Percentiles rank a stretch among this genome's conserved stretches.
These are phyloP conservation scores for Coemansia sp. DNA, from an alignment of 192 early-diverging fungal genomes.

Conservation along the genomic window DNA sequence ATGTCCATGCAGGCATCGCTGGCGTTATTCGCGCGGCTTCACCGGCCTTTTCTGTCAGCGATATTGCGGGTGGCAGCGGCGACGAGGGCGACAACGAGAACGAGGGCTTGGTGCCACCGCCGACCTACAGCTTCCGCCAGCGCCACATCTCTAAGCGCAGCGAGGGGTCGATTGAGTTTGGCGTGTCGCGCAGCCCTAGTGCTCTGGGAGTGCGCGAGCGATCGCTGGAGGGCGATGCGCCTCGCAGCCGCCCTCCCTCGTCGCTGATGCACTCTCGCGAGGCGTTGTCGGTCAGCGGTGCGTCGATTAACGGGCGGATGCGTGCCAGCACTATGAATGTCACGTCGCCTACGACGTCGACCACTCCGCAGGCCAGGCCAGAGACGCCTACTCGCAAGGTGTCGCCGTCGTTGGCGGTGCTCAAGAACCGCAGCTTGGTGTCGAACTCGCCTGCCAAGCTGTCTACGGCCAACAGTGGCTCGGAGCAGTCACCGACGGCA, in stretches of 20 bases:
- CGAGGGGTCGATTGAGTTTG: conserved; percentile 32
- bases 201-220: conserved; percentile 21
- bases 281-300: conserved; percentile 21
- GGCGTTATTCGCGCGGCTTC: conserved; percentile 33
- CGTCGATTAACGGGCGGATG: conserved; percentile 43
- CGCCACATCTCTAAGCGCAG: conserved; percentile 45
- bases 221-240: conserved; percentile 3
- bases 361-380: background rate
- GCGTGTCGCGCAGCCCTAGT: conserved; percentile 17
- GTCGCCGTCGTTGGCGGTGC: conserved; percentile 37
- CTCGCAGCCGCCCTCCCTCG: conserved; percentile 14
- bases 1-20: conserved; percentile 21
- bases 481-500: background rate
- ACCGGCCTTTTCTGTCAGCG: conserved; percentile 16
- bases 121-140: conserved; percentile 4
- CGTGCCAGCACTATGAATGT: conserved; percentile 27
- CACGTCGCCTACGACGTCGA: background rate
- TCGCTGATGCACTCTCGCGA: conserved; percentile 26
- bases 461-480: background rate
- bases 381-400: conserved; percentile 31
- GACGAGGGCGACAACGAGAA: conserved; percentile 25
- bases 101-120: conserved; percentile 1
- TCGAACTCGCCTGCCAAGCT: conserved; percentile 39
- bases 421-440: conserved; percentile 46
- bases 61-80: conserved; percentile 6